phyloP scores from a whole-genome alignment of 2,329 filamentous ascomycete genomes.

The Shiraia bambusicola region DNA sequence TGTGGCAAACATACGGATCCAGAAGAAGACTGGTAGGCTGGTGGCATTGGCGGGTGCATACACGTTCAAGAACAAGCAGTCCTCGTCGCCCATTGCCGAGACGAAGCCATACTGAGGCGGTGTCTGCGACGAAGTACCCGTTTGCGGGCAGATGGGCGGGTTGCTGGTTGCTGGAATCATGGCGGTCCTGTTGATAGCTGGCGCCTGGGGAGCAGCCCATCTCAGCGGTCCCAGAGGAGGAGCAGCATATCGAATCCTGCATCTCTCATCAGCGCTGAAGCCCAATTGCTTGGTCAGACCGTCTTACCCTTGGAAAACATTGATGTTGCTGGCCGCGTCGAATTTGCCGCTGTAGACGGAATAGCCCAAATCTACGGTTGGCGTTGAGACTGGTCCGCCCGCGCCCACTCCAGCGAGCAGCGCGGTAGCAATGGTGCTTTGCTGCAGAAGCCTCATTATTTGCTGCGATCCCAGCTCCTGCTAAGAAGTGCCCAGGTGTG shows the following conservation, averaged over 20 bases:
- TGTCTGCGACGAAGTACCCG: constrained; percentile 29
- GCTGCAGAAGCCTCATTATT: constrained; percentile 17
- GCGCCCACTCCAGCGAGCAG: constrained; percentile 16
- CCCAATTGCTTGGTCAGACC: neutral
- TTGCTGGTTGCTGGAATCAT: constrained; percentile 49
- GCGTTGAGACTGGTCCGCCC: constrained; percentile 27
- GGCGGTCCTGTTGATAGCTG: constrained; percentile 44
- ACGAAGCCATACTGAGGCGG: constrained; percentile 33
- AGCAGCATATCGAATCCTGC: constrained; percentile 52
- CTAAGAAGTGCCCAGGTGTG: too few species aligned
- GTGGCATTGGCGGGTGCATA: constrained; percentile 45
- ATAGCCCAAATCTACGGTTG: constrained; percentile 37
- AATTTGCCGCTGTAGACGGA: constrained; percentile 31
- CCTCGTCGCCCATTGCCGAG: constrained; percentile 39
- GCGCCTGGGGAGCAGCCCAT: constrained; percentile 54
- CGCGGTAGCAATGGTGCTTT: constrained; percentile 15
- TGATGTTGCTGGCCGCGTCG: constrained; percentile 26
- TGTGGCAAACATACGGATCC: constrained; percentile 46
- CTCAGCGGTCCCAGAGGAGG: constrained; percentile 55
- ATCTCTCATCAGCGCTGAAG: constrained; percentile 16
- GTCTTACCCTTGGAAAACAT: constrained; percentile 38
- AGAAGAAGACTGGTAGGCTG: constrained; percentile 57
- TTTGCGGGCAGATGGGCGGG: constrained; percentile 37
- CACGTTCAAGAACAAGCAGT: constrained; percentile 47
- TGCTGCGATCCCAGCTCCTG: constrained; percentile 7